Evolutionary conservation across 2,329 filamentous ascomycete genomes (phyloP).

Genomic region (Ceratocystis destructans): DNA sequence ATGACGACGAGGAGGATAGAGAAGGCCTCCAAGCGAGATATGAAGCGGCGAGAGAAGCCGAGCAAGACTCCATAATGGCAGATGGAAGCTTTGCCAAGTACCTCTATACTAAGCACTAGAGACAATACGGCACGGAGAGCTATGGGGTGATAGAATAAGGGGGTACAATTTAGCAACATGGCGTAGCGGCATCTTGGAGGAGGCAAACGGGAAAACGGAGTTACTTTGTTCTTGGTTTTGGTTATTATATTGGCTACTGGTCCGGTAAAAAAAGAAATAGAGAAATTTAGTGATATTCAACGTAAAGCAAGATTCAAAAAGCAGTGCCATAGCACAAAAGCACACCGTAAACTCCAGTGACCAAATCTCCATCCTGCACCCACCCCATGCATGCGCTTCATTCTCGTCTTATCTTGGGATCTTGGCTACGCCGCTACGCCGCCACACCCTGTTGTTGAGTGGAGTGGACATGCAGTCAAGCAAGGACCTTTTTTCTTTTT

Average conservation of each 20-base stretch:
- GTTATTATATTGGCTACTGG: background rate
- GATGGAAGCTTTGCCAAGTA: conserved; percentile 52
- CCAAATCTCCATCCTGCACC: background rate
- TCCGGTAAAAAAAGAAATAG: background rate
- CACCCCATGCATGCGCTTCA: background rate
- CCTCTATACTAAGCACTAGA: conserved; percentile 33
- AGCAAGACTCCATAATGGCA: conserved; percentile 36
- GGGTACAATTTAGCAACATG: background rate
- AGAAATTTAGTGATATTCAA: conserved; percentile 4
- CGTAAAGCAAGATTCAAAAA: background rate
- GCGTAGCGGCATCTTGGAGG: background rate
- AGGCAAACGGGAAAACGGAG: background rate
- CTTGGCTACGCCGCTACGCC: background rate
- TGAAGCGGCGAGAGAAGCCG: conserved; percentile 54
- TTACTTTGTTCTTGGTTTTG: background rate
- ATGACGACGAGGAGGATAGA: conserved; percentile 45
- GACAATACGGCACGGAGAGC: background rate
- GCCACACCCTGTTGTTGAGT: background rate
- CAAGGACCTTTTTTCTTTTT: background rate
- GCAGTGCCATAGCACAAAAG: background rate
- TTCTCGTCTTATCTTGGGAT: background rate
- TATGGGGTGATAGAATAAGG: background rate
- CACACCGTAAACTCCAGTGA: conserved; percentile 1
- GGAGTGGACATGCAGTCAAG: background rate
- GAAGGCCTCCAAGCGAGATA: conserved; percentile 64